A percentile compares a stretch with the other conserved stretches of the same genome.
Evolutionary conservation across 1,139 yeast species (phyloP).

Genomic region (Nakaseomyces nivariensis): DNA sequence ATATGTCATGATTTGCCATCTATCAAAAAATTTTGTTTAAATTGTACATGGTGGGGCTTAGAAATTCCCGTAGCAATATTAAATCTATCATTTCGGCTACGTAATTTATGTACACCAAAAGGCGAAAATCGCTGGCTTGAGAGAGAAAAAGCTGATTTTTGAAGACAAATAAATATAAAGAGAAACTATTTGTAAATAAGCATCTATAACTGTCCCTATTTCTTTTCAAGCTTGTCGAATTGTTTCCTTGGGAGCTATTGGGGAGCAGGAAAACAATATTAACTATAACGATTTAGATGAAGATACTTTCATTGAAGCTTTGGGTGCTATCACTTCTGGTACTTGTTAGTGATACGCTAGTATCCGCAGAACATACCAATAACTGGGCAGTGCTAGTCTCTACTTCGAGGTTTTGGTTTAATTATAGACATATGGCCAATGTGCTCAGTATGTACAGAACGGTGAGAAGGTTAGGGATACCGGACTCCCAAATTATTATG

Average conservation of each 20-base stretch:
- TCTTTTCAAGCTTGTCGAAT: no score
- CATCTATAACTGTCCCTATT: no score
- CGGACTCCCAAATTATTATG: conserved; percentile 91
- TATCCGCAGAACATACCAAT: conserved; percentile 46
- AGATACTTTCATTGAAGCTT: background rate
- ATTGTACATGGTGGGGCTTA: background rate
- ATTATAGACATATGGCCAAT: conserved; percentile 95
- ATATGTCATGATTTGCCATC: background rate
- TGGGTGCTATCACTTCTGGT: conserved; percentile 3
- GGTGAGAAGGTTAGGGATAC: conserved; percentile 89
- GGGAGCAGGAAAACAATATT: no score
- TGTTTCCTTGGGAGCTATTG: no score
- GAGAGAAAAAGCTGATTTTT: no score
- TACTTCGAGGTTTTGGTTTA: conserved; percentile 96
- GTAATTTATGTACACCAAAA: no score
- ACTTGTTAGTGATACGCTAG: conserved; percentile 3
- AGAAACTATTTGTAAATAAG: no score
- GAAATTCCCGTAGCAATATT: background rate
- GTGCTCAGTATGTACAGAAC: conserved; percentile 90
- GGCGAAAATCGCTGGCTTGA: no score
- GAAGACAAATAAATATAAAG: no score
- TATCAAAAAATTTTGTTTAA: background rate
- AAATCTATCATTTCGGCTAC: background rate
- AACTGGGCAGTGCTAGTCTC: conserved; percentile 95
- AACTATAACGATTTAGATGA: background rate